Conservation (phyloP, 352 stramenopile genomes). For the Globisporangium paroecandrum region DNA sequence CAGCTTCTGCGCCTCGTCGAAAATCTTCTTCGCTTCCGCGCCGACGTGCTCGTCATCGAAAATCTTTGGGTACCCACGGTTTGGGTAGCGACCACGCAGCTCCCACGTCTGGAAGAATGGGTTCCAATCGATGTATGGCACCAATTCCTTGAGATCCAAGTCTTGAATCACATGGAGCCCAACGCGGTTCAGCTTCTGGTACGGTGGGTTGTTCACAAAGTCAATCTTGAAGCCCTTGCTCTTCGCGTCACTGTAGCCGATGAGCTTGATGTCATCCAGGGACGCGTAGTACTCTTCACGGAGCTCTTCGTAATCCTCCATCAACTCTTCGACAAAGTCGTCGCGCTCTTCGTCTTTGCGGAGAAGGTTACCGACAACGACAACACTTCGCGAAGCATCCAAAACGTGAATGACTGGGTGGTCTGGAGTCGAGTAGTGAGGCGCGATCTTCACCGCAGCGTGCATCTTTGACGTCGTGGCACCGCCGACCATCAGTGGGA, state of each 20-base stretch:
- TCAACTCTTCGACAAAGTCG: constrained; percentile 93
- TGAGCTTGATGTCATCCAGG: constrained; percentile 66
- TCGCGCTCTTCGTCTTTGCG: constrained; percentile 83
- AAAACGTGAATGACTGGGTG: constrained; percentile 97
- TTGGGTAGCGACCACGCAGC: constrained; percentile 95
- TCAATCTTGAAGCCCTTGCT: constrained; percentile 88
- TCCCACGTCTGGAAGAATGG: constrained; percentile 99
- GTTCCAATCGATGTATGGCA: constrained; percentile 99
- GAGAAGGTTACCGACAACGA: constrained; percentile 93
- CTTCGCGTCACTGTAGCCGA: constrained; percentile 43
- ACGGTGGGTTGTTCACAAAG: constrained; percentile 84
- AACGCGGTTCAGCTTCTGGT: constrained; percentile 79
- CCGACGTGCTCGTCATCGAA: constrained; percentile 96
- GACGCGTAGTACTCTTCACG: constrained; percentile 85
- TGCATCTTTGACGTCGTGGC: constrained; percentile 98
- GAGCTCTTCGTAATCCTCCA: constrained; percentile 92
- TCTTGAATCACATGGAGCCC: constrained; percentile 87
- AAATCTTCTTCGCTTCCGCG: constrained; percentile 94
- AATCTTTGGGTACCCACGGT: constrained; percentile 98
- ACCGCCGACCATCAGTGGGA: constrained; percentile 96
- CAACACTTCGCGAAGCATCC: constrained; percentile 95
- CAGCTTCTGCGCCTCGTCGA: constrained; percentile 94
- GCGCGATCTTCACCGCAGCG: constrained; percentile 97
- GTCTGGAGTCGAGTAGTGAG: constrained; percentile 93
- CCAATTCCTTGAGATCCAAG: constrained; percentile 82